Evolutionary conservation across 805 yeast genomes (phyloP).

Genomic region (Hyphopichia homilentoma): DNA sequence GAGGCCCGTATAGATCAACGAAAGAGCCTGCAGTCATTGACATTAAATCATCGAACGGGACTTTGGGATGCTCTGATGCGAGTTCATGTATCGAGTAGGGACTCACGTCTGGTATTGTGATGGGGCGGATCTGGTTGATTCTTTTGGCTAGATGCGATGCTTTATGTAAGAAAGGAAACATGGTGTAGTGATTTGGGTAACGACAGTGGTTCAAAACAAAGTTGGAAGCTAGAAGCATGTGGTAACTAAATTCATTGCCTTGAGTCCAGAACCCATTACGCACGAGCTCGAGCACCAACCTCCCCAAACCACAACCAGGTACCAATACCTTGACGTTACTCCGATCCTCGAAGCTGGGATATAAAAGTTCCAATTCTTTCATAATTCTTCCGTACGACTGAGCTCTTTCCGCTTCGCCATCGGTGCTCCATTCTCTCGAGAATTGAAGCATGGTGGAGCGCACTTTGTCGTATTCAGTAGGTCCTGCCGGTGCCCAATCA

Average conservation of each 20-base stretch:
- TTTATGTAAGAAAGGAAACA: slow-evolving; percentile 56
- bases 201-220: slow-evolving; percentile 48
- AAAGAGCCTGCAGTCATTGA: slow-evolving; percentile 74
- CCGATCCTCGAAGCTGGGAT: slow-evolving; percentile 34
- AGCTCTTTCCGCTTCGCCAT: slow-evolving; percentile 46
- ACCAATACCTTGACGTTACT: slow-evolving; percentile 43
- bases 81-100: slow-evolving; percentile 35
- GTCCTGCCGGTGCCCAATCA: slow-evolving; percentile 40
- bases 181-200: slow-evolving; percentile 32
- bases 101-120: slow-evolving; percentile 50
- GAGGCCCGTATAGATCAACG: slow-evolving; percentile 61
- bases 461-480: slow-evolving; percentile 53
- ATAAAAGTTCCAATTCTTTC: slow-evolving; percentile 26
- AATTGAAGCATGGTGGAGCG: slow-evolving; percentile 52
- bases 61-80: slow-evolving; percentile 28
- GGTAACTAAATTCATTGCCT: slow-evolving; percentile 65
- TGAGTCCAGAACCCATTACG: slow-evolving; percentile 55
- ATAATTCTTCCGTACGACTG: slow-evolving; percentile 37
- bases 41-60: slow-evolving; percentile 51
- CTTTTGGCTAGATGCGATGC: slow-evolving; percentile 44
- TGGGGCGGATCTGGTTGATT: slow-evolving; percentile 46
- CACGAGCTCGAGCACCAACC: slow-evolving; percentile 55
- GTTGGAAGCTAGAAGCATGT: slow-evolving; percentile 57
- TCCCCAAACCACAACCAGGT: slow-evolving; percentile 66
- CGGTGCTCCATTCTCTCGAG: slow-evolving; percentile 59